Evolutionary conservation across 805 yeast species (phyloP).

Genomic region (Komagataella pseudopastoris): DNA sequence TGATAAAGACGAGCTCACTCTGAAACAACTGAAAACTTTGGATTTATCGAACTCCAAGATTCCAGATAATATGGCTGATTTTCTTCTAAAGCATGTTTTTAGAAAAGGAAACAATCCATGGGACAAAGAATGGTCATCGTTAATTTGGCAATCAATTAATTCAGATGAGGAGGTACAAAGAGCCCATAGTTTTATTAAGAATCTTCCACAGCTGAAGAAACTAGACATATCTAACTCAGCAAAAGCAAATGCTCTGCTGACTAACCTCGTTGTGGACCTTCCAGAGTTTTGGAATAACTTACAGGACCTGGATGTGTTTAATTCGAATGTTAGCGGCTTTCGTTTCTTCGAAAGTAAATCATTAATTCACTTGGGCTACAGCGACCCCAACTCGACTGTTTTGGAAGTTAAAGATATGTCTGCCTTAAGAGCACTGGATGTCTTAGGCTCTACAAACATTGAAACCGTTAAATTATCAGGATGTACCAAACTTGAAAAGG

Average conservation of each 20-base stretch:
- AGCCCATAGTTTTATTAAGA: background rate
- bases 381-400: background rate
- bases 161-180: background rate
- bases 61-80: background rate
- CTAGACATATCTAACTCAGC: background rate
- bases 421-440: background rate
- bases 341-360: background rate
- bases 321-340: background rate
- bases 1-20: background rate
- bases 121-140: background rate
- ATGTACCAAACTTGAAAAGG: background rate
- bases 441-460: background rate
- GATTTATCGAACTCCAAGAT: background rate
- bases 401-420: background rate
- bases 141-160: background rate
- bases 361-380: background rate
- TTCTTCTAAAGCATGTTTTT: background rate
- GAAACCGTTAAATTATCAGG: background rate
- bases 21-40: background rate
- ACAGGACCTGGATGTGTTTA: background rate
- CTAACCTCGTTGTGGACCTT: background rate
- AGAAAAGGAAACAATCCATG: background rate
- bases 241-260: background rate
- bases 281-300: background rate
- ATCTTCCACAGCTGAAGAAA: background rate